These are phyloP conservation scores for Rusavskia elegans DNA, from an alignment of 495 filamentous ascomycete species.

Conservation along the genomic window DNA sequence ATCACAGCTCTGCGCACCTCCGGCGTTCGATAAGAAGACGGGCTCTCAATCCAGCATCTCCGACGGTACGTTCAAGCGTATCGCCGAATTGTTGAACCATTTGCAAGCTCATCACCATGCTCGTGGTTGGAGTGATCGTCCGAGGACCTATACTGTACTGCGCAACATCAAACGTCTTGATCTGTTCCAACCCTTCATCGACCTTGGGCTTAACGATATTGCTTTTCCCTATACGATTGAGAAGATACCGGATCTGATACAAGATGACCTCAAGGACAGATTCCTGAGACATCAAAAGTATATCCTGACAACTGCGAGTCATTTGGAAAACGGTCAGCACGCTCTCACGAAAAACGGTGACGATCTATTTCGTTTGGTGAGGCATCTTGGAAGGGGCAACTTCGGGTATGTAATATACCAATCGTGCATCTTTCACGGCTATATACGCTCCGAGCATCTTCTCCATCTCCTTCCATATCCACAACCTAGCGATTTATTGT, in stretches of 20 bases:
- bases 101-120: too few relatives aligned
- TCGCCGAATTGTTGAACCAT: too few relatives aligned
- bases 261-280: background rate
- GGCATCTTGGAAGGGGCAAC: background rate
- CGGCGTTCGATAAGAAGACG: too few relatives aligned
- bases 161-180: conserved; percentile 7
- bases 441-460: too few relatives aligned
- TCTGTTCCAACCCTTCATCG: conserved; percentile 7
- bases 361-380: background rate
- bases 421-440: background rate
- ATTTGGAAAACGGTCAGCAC: background rate
- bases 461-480: too few relatives aligned
- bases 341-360: background rate
- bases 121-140: conserved; percentile 5
- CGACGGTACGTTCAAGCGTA: too few relatives aligned
- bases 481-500: background rate
- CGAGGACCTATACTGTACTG: conserved; percentile 10
- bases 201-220: conserved; percentile 9
- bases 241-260: background rate
- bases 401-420: background rate
- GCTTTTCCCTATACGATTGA: conserved; percentile 7
- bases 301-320: too few relatives aligned
- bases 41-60: too few relatives aligned
- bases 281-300: too few relatives aligned
- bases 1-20: too few relatives aligned